Conservation (phyloP, 345 rosid species). For the Melastoma malabathricum region DNA sequence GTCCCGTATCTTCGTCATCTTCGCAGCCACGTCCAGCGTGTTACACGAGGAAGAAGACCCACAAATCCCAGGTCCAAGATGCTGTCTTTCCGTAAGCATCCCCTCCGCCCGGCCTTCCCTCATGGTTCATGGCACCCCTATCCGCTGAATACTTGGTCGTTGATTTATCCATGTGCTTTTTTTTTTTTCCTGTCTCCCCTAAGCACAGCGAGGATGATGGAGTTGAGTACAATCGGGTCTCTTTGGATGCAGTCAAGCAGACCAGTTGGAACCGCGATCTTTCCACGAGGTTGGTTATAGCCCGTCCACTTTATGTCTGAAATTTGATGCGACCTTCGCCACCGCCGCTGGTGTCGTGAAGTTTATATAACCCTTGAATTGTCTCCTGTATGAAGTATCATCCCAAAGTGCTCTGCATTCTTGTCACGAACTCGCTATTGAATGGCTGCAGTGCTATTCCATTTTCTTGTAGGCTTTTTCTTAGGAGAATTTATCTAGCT, state of each 20-base stretch:
- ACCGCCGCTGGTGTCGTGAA: background rate
- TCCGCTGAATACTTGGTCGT: too few relatives aligned
- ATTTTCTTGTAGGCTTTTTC: too few relatives aligned
- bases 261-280: conserved; percentile 87
- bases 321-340: background rate
- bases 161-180: background rate
- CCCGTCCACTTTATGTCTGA: background rate
- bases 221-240: conserved; percentile 26
- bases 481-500: too few relatives aligned
- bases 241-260: conserved; percentile 42
- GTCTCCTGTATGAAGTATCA: too few relatives aligned
- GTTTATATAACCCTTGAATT: too few relatives aligned
- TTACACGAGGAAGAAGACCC: conserved; percentile 40
- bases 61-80: conserved; percentile 10
- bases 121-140: too few relatives aligned
- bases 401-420: too few relatives aligned
- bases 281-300: conserved; percentile 52
- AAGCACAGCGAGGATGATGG: conserved; percentile 12
- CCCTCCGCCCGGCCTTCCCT: too few relatives aligned
- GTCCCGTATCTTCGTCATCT: background rate
- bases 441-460: too few relatives aligned
- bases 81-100: conserved; percentile 13
- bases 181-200: too few relatives aligned
- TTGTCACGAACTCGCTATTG: too few relatives aligned
- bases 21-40: conserved; percentile 8